Conservation (phyloP, 305 asterid genomes). For the Coffea humblotiana region DNA sequence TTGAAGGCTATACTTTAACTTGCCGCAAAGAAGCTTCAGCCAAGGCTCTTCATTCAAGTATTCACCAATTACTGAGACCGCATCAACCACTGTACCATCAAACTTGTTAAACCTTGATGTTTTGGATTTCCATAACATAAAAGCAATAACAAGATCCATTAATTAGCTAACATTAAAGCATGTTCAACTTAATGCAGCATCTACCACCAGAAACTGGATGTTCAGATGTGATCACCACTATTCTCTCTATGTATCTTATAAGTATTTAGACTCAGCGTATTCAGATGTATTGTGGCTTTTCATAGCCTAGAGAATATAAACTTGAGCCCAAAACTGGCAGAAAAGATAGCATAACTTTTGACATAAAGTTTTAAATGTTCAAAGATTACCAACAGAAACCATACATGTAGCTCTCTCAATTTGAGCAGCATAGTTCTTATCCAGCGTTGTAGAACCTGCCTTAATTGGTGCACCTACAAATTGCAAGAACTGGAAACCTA, state of each 20-base stretch:
- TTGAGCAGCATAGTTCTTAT: constrained; percentile 78
- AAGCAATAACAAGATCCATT: not conserved
- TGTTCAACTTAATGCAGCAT: not conserved
- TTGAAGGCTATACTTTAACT: constrained; percentile 51
- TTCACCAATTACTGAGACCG: constrained; percentile 74
- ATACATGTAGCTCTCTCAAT: constrained; percentile 70
- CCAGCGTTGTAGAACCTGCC: constrained; percentile 68
- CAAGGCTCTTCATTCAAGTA: constrained; percentile 90
- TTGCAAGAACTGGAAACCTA: constrained; percentile 6
- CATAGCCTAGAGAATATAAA: not conserved
- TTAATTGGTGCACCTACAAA: constrained; percentile 63
- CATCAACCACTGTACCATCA: constrained; percentile 57
- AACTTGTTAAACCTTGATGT: constrained; percentile 11
- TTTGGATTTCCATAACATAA: not conserved
- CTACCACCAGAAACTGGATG: not conserved
- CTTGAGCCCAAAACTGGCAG: not conserved
- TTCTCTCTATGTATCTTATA: not conserved
- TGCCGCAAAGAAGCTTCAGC: constrained; percentile 68
- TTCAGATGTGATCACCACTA: not conserved
- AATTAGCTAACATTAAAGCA: not conserved
- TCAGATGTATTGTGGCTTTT: not conserved
- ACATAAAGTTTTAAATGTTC: not conserved
- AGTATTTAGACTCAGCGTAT: not conserved
- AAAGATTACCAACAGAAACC: constrained; percentile 27
- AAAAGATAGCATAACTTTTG: not conserved